Base-by-base conservation (phyloP, 768 basidiomycete species). In the Tephrocybe sp. region DNA sequence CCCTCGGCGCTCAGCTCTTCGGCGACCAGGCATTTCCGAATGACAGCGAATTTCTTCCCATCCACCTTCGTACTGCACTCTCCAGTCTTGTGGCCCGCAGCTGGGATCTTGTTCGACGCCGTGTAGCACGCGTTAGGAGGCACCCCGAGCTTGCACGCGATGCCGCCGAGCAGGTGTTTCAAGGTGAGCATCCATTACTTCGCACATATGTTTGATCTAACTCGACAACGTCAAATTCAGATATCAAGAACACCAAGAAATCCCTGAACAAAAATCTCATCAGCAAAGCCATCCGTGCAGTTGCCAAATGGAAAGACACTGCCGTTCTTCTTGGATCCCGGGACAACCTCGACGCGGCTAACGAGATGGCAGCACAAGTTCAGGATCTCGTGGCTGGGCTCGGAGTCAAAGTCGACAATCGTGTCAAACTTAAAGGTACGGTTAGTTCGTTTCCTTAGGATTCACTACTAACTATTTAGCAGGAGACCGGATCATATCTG, bases 381-480 rank as follows among this genome's bases (percentile, higher is more conserved):
- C 27, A 48, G 42, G 21, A 29, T 6, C 41, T 54, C 21, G 13
- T 57, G 27, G 50, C 46, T 29, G 50, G 38, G n/a, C 19, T 52
- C 30, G 39, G 45, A 6, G 45, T 12, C 27, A 37, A 27, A 11
- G 5, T 37, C 8, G 23, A 47, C 8, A 42, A 48, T 10, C 31
- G 18, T 33, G 27, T 40, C 2, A 19, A 19, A 3, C 27, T 23
- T 7, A 42, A 42, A 47, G 42, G 52, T 34, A 34, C 33, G n/a
- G n/a, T n/a, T n/a, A n/a, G n/a, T n/a, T n/a, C n/a, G n/a, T n/a
- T n/a, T n/a, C n/a, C n/a, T n/a, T n/a, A 15, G 5, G 11, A 15
- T 1, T 39, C 7, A 12, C 36, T 21, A 1, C 15, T 37, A 11
- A 11, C 5, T 11, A 24, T 19, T 30, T 24, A 15, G 19, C 45